A percentile compares a stretch with the other conserved stretches of the same genome.
These are phyloP conservation scores for Hibiscus syriacus DNA, from an alignment of 345 rosid species.

Conservation along the genomic window DNA sequence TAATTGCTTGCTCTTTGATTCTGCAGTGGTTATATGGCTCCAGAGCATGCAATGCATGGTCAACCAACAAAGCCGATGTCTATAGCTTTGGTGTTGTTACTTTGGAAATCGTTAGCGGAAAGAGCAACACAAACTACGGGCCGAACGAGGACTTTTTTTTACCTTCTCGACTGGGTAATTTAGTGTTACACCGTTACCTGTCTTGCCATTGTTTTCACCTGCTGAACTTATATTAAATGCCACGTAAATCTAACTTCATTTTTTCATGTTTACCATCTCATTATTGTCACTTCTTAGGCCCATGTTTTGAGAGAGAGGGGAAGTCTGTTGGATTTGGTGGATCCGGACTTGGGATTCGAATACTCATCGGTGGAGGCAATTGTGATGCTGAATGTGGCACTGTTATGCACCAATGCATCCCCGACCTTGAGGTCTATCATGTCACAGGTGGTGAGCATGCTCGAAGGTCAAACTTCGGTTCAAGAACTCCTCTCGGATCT, in stretches of 20 bases:
- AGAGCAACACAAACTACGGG: slow-evolving; percentile 85
- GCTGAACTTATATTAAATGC: too few species aligned
- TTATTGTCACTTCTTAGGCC: background rate
- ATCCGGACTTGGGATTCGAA: slow-evolving; percentile 40
- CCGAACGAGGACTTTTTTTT: slow-evolving; percentile 79
- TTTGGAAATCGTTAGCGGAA: slow-evolving; percentile 76
- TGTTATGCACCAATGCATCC: slow-evolving; percentile 70
- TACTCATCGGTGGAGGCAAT: slow-evolving; percentile 61
- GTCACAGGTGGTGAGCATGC: slow-evolving; percentile 84
- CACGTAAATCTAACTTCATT: too few species aligned
- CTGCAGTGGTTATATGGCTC: slow-evolving; percentile 42
- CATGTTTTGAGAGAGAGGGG: slow-evolving; percentile 13
- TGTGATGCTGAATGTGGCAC: slow-evolving; percentile 65
- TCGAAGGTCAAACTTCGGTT: slow-evolving; percentile 62
- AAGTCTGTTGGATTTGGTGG: slow-evolving; percentile 18
- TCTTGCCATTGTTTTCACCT: background rate
- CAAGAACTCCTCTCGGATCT: slow-evolving; percentile 69
- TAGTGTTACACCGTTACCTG: background rate
- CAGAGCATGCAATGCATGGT: slow-evolving; percentile 44
- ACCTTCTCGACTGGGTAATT: slow-evolving; percentile 81
- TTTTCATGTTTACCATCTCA: background rate
- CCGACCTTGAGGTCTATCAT: slow-evolving; percentile 74
- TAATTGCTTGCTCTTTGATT: background rate
- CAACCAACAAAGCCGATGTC: slow-evolving; percentile 51
- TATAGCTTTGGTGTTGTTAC: slow-evolving; percentile 76